Evolutionary conservation across 2,329 filamentous ascomycete genomes (phyloP).

Genomic region (Ceratocystis ficicola): DNA sequence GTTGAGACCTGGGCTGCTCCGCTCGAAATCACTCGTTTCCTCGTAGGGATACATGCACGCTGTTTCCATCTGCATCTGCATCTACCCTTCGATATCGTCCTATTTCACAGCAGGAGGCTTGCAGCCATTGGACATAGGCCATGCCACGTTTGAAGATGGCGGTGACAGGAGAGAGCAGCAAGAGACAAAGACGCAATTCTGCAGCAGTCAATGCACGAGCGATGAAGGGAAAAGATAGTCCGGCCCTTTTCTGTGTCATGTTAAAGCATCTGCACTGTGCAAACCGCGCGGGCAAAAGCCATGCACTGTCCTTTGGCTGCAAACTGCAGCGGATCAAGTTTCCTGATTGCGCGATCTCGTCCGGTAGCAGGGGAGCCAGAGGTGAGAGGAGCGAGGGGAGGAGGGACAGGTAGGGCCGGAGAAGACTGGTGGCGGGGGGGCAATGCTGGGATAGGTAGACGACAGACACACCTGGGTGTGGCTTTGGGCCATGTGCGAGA

Average conservation of each 20-base stretch:
- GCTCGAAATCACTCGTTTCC: neutral
- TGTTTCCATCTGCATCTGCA: neutral
- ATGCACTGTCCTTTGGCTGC: neutral
- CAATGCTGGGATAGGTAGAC: neutral
- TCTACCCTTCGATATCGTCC: constrained; percentile 1
- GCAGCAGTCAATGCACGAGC: neutral
- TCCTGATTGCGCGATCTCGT: neutral
- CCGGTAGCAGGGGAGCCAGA: neutral
- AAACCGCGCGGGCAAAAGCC: neutral
- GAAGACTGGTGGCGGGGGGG: neutral
- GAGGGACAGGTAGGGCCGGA: neutral
- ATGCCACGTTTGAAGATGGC: constrained; percentile 8
- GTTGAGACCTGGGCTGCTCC: neutral
- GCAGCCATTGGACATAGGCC: neutral
- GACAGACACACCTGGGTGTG: neutral
- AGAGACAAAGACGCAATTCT: neutral
- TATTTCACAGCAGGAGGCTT: neutral
- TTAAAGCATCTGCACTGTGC: neutral
- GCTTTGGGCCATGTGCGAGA: neutral
- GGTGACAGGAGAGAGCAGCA: neutral
- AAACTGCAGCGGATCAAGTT: neutral
- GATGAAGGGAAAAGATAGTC: no score
- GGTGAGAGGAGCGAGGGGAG: no score
- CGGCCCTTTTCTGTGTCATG: no score
- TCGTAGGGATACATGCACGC: neutral